Evolutionary conservation across 805 yeast species (phyloP).

Genomic region (Saturnispora bothae): DNA sequence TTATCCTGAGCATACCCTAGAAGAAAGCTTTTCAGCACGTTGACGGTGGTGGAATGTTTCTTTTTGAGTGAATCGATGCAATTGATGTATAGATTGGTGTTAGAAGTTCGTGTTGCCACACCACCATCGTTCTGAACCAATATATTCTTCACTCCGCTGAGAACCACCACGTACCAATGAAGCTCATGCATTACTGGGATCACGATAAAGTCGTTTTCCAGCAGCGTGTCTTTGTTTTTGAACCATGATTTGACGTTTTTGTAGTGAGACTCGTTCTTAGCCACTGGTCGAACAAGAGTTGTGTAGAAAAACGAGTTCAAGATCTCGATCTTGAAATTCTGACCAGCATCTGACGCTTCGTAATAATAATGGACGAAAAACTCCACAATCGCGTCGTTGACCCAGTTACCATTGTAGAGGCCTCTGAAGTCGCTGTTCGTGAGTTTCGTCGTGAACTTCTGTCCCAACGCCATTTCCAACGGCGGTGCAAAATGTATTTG

Average conservation of each 20-base stretch:
- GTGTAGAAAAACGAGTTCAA: slow-evolving; percentile 81
- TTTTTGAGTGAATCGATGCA: slow-evolving; percentile 71
- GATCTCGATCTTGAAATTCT: slow-evolving; percentile 31
- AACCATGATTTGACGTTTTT: slow-evolving; percentile 72
- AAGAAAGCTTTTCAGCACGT: slow-evolving; percentile 49
- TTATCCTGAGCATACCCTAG: slow-evolving; percentile 62
- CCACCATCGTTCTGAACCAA: slow-evolving; percentile 5
- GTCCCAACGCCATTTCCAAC: no score
- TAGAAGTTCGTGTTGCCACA: not conserved
- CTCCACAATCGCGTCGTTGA: slow-evolving; percentile 81
- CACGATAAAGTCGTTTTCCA: slow-evolving; percentile 48
- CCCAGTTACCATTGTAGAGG: slow-evolving; percentile 71
- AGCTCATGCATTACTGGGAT: slow-evolving; percentile 72
- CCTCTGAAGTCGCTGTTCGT: slow-evolving; percentile 68
- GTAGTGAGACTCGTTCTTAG: slow-evolving; percentile 32
- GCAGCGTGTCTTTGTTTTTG: slow-evolving; percentile 45
- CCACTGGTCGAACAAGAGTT: slow-evolving; percentile 33
- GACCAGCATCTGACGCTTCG: slow-evolving; percentile 24
- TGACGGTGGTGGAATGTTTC: slow-evolving; percentile 40
- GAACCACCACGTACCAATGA: slow-evolving; percentile 85
- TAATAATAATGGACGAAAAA: slow-evolving; percentile 58
- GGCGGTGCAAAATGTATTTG: not conserved
- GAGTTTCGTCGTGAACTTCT: no score
- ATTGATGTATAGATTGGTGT: slow-evolving; percentile 32
- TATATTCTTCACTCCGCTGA: slow-evolving; percentile 39